These are phyloP conservation scores for Saccharomycopsis schoenii DNA, from an alignment of 805 yeast genomes.

Conservation along the genomic window DNA sequence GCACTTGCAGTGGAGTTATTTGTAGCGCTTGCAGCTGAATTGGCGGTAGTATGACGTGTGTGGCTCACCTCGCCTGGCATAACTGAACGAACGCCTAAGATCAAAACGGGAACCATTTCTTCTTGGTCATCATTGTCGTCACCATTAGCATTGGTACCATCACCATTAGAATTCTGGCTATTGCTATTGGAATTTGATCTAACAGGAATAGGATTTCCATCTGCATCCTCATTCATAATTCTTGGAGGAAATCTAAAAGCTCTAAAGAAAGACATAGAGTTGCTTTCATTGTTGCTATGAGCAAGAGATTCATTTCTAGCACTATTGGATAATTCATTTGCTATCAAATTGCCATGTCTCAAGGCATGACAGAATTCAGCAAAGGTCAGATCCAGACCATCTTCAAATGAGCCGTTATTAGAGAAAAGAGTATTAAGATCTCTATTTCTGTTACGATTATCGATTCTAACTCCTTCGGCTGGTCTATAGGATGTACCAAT, in stretches of 20 bases:
- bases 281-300: constrained; percentile 23
- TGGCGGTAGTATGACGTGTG: neutral
- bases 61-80: constrained; percentile 19
- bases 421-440: constrained; percentile 8
- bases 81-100: constrained; percentile 39
- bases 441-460: constrained; percentile 20
- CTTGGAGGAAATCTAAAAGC: constrained; percentile 32
- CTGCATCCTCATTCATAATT: neutral
- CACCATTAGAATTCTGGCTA: neutral
- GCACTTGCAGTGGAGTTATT: neutral
- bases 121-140: constrained; percentile 8
- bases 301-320: neutral
- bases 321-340: constrained; percentile 29
- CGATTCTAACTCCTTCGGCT: constrained; percentile 25
- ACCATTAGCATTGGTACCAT: neutral
- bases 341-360: constrained; percentile 28
- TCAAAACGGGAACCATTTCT: constrained; percentile 35
- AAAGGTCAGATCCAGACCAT: constrained; percentile 31
- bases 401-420: constrained; percentile 13
- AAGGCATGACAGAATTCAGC: constrained; percentile 35
- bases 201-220: neutral
- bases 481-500: constrained; percentile 25
- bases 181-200: neutral
- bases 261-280: constrained; percentile 29
- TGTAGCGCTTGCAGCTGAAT: neutral